These are phyloP conservation scores for Clitopilus passeckerianus DNA, from an alignment of 768 basidiomycete genomes.

Conservation along the genomic window DNA sequence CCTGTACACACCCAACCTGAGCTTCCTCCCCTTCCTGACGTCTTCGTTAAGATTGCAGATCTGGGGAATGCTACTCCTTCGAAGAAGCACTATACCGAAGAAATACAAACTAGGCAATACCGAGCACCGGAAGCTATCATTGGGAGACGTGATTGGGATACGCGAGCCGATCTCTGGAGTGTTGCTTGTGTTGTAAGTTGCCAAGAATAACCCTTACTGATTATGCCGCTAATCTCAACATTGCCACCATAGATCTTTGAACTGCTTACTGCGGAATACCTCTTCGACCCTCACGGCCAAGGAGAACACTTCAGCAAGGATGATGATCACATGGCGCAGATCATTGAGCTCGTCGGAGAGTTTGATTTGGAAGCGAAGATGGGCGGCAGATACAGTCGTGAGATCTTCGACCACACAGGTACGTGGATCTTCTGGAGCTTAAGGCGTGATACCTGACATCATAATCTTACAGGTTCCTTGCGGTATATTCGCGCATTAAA, in stretches of 20 bases:
- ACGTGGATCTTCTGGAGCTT: conserved; percentile 13
- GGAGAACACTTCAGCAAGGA: conserved; percentile 84
- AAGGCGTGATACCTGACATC: too few relatives aligned
- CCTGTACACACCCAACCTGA: conserved; percentile 16
- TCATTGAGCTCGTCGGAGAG: conserved; percentile 87
- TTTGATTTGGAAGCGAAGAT: conserved; percentile 68
- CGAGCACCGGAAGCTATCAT: conserved; percentile 92
- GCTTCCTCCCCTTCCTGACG: conserved; percentile 30
- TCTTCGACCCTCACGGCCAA: conserved; percentile 87
- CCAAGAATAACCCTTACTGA: neutral
- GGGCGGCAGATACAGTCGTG: conserved; percentile 80
- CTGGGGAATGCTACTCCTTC: conserved; percentile 92
- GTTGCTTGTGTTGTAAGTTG: conserved; percentile 78
- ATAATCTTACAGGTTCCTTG: conserved; percentile 41
- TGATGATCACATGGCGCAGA: conserved; percentile 95
- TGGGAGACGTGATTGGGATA: conserved; percentile 82
- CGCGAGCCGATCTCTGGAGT: conserved; percentile 86
- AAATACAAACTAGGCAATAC: conserved; percentile 96
- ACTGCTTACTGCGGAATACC: conserved; percentile 84
- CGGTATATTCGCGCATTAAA: conserved; percentile 74
- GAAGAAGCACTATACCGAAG: conserved; percentile 88
- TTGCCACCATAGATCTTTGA: conserved; percentile 61
- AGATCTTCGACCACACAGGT: conserved; percentile 78
- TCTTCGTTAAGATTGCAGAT: conserved; percentile 91
- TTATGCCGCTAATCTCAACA: neutral